Evolutionary conservation across 345 rosid species (phyloP), one percentile per base, ranked within the genome.

Genomic region (Aegle marmelos): DNA sequence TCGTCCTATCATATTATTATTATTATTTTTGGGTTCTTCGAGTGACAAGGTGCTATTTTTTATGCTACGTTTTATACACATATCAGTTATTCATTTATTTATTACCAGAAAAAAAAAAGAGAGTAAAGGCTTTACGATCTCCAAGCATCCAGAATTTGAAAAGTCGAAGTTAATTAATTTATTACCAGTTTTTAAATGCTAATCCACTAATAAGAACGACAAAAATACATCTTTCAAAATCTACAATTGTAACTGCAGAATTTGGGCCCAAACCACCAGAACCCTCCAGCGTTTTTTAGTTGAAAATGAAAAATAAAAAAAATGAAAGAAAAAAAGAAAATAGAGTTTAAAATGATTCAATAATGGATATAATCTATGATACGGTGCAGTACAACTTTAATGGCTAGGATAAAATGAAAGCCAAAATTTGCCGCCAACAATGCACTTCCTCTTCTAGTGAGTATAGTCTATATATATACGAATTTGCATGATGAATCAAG

Each of bases 401-500:
- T 33, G 68, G 41, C 41, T 31, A 17, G 41, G 4, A 31, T 17
- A 61, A 64, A 64, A 63, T 17, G 8, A 19, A 30, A 64, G 41
- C 39, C 68, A 33, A 31, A 30, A 64, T 31, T 64, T 64, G 68
- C 68, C 68, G 68, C 41, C 39, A 31, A 19, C 41, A 21, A 28
- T 62, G 17, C 66, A 31, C 66, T 64, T 64, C 39, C 39, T 64
- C 68, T 31, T 39, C 11, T 17, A 64, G 68, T 31, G 8, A 17
- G 2, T 7, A n/a, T 19, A 56, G 60, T 22, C 7, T 6, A 22
- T 2, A 56, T 2, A 56, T 21, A 19, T 22, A 19, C 24, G 81
- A 85, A 67, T 45, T 45, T 13, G 80, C 74, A 86, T 86, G 87
- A 92, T 65, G 77, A 75, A 75, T 73, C 75, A 65, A 73, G 77